Evolutionary conservation across 345 rosid species (phyloP).

Genomic region (Xanthoceras sorbifolium): DNA sequence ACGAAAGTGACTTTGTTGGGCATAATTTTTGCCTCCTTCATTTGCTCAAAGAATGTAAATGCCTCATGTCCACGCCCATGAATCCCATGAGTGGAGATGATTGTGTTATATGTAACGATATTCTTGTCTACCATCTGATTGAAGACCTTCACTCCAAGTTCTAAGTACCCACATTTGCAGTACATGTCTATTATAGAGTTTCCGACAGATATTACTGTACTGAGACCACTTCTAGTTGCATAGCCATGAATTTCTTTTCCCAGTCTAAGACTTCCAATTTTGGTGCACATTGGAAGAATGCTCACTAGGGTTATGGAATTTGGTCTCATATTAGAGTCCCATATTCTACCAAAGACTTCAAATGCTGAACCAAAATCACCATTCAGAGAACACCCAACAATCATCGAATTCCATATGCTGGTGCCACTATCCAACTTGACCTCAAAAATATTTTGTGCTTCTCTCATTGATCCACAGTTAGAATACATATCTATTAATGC

Average conservation of each 20-base stretch:
- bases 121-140: conserved; percentile 38
- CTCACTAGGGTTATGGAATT: conserved; percentile 47
- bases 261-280: conserved; percentile 35
- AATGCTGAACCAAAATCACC: conserved; percentile 35
- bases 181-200: conserved; percentile 60
- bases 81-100: conserved; percentile 50
- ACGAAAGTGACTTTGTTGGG: conserved; percentile 55
- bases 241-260: conserved; percentile 63
- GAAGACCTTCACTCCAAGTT: conserved; percentile 40
- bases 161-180: conserved; percentile 51
- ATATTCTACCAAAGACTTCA: conserved; percentile 35
- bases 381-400: conserved; percentile 49
- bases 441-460: conserved; percentile 49
- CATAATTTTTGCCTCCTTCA: conserved; percentile 37
- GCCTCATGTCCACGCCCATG: conserved; percentile 43
- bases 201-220: conserved; percentile 33
- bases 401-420: conserved; percentile 53
- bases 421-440: conserved; percentile 32
- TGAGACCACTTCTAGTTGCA: conserved; percentile 39
- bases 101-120: conserved; percentile 52
- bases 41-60: conserved; percentile 39
- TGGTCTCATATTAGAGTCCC: conserved; percentile 35
- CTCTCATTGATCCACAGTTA: conserved; percentile 38
- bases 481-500: conserved; percentile 60
- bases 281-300: conserved; percentile 50